phyloP scores from a whole-genome alignment of 306 rosid genomes.

The Castanospermum australe region DNA sequence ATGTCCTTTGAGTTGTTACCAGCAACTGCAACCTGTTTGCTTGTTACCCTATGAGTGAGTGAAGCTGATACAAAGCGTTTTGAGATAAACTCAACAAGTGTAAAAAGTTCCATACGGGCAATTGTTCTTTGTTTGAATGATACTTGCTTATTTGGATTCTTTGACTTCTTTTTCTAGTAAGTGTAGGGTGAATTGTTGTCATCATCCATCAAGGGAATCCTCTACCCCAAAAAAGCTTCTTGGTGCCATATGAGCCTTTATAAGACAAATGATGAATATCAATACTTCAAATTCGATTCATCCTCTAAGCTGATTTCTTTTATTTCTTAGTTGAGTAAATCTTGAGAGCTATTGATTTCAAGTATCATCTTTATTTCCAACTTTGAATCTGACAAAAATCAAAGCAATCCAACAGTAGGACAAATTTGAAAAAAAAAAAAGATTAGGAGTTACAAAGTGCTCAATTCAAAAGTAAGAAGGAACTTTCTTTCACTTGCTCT shows the following conservation, averaged over 20 bases:
- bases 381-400: too few species aligned
- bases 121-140: slow-evolving; percentile 87
- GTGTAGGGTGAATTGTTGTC: slow-evolving; percentile 87
- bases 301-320: too few species aligned
- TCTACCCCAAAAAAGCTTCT: slow-evolving; percentile 97
- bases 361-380: too few species aligned
- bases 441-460: too few species aligned
- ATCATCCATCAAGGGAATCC: slow-evolving; percentile 84
- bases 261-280: slow-evolving; percentile 7
- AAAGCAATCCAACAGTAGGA: too few species aligned
- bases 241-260: slow-evolving; percentile 63
- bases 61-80: slow-evolving; percentile 93
- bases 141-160: slow-evolving; percentile 79
- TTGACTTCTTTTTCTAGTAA: slow-evolving; percentile 80
- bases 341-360: too few species aligned
- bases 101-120: slow-evolving; percentile 93
- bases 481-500: neutral
- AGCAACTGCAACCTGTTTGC: slow-evolving; percentile 95
- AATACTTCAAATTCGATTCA: too few species aligned
- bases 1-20: slow-evolving; percentile 98
- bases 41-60: slow-evolving; percentile 83
- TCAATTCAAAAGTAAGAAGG: neutral
- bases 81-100: slow-evolving; percentile 87
- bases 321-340: too few species aligned
- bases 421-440: too few species aligned